Evolutionary conservation across 345 rosid species (phyloP).

Genomic region (Heritiera littoralis): DNA sequence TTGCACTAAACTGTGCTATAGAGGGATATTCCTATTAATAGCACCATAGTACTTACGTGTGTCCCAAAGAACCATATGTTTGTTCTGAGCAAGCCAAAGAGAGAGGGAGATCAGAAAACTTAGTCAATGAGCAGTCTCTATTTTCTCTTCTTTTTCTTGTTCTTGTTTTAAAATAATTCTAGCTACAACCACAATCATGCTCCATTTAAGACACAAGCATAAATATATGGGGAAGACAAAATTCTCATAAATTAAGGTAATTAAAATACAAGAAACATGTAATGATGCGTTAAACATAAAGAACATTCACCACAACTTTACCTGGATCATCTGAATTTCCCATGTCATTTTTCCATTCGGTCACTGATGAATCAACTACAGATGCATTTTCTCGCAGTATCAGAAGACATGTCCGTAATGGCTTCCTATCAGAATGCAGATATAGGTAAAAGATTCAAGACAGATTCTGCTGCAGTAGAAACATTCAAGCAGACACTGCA

Average conservation of each 20-base stretch:
- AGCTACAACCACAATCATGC: constrained; percentile 4
- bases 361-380: constrained; percentile 81
- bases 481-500: background rate
- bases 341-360: constrained; percentile 73
- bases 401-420: constrained; percentile 67
- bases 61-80: background rate
- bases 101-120: background rate
- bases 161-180: background rate
- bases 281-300: background rate
- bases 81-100: background rate
- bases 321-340: constrained; percentile 76
- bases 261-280: background rate
- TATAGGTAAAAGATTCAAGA: constrained; percentile 18
- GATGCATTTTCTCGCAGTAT: constrained; percentile 83
- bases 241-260: background rate
- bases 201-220: background rate
- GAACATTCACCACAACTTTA: constrained; percentile 27
- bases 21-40: background rate
- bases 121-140: background rate
- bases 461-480: background rate
- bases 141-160: background rate
- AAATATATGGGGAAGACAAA: background rate
- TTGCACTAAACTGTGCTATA: background rate
- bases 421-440: constrained; percentile 28
- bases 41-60: background rate